A percentile compares a stretch with the other conserved stretches of the same genome.
phyloP scores from a whole-genome alignment of 768 basidiomycete genomes.

The Phylloporus sp. region DNA sequence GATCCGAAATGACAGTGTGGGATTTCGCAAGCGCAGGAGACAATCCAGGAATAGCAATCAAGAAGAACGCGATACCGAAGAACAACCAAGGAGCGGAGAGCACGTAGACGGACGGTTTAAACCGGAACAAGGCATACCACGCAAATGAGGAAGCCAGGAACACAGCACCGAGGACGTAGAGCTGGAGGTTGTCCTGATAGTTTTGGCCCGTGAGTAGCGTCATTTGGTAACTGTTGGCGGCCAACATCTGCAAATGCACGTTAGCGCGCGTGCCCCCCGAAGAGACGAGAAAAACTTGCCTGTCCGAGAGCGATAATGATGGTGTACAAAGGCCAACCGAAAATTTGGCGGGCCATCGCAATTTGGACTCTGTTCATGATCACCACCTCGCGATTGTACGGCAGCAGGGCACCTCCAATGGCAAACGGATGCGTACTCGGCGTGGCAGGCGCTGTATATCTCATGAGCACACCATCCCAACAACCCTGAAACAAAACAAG shows the following conservation, averaged over 20 bases:
- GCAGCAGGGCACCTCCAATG: conserved; percentile 40
- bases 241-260: conserved; percentile 54
- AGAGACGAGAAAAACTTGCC: conserved; percentile 33
- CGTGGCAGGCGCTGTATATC: conserved; percentile 31
- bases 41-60: conserved; percentile 85
- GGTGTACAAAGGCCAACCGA: conserved; percentile 88
- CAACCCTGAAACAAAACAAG: conserved; percentile 1
- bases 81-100: conserved; percentile 87
- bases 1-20: conserved; percentile 64
- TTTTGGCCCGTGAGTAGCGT: conserved; percentile 85
- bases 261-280: conserved; percentile 1
- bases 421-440: conserved; percentile 51
- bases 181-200: conserved; percentile 71
- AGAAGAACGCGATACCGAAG: conserved; percentile 85
- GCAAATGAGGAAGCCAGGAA: conserved; percentile 81
- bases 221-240: conserved; percentile 92
- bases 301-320: conserved; percentile 85
- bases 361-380: conserved; percentile 86
- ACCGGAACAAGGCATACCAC: conserved; percentile 88
- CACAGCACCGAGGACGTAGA: conserved; percentile 87
- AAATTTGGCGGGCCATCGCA: conserved; percentile 71
- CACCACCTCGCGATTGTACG: conserved; percentile 54
- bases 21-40: conserved; percentile 50
- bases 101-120: conserved; percentile 84
- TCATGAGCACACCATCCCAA: conserved; percentile 10